Percentiles rank a stretch among this genome's conserved stretches.
phyloP scores from a whole-genome alignment of 169 alveolate genomes.

The Neospora caninum region DNA sequence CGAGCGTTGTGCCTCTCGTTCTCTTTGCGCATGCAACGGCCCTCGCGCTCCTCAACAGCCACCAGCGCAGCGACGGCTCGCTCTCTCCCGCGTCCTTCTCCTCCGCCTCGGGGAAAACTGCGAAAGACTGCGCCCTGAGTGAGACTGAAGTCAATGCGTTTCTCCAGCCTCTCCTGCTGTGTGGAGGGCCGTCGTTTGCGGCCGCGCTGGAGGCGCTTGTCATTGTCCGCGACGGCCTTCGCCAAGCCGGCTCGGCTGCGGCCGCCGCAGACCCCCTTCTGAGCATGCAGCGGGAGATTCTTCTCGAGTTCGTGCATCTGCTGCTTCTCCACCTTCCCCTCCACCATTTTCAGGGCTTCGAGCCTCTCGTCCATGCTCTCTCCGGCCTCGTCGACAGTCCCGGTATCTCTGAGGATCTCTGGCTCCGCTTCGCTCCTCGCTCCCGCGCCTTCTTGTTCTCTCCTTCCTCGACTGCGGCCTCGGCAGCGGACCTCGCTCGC shows the following conservation, averaged over 20 bases:
- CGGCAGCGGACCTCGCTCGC: neutral
- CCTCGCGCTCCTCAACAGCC: slow-evolving; percentile 27
- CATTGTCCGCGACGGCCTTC: slow-evolving; percentile 54
- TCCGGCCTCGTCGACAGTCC: slow-evolving; percentile 13
- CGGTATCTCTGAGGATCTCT: slow-evolving; percentile 1
- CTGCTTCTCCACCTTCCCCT: slow-evolving; percentile 41
- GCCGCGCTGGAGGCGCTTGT: slow-evolving; percentile 59
- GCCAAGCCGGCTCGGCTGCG: slow-evolving; percentile 58
- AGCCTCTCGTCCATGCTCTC: slow-evolving; percentile 12
- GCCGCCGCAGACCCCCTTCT: slow-evolving; percentile 60
- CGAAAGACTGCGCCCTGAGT: neutral
- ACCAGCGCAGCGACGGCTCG: slow-evolving; percentile 30
- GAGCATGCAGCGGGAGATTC: slow-evolving; percentile 38
- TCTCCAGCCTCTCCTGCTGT: slow-evolving; percentile 7
- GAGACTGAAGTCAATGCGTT: slow-evolving; percentile 56
- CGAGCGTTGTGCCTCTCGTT: slow-evolving; percentile 47
- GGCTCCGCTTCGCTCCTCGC: neutral
- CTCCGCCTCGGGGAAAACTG: neutral
- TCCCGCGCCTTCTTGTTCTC: neutral
- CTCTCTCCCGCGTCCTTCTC: too few relatives aligned
- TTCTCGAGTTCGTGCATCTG: slow-evolving; percentile 56
- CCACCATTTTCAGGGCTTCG: slow-evolving; percentile 57
- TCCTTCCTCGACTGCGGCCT: neutral
- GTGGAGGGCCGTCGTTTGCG: slow-evolving; percentile 54
- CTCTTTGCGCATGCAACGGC: slow-evolving; percentile 62